Evolutionary conservation across 306 rosid species (phyloP), one percentile per base, ranked within the genome.

Genomic region (Vicia faba): DNA sequence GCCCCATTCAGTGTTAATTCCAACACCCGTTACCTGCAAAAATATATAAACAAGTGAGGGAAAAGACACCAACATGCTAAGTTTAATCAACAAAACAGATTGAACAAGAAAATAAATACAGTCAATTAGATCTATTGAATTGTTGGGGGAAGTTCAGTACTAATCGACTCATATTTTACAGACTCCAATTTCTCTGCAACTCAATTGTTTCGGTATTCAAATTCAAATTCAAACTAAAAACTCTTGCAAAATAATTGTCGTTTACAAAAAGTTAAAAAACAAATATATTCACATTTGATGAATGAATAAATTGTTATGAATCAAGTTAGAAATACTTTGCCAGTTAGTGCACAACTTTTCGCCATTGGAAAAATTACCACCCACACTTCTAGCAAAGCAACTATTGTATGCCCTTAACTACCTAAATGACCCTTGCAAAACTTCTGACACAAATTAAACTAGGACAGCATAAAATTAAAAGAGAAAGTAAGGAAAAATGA

Each of bases 1-100:
- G 64, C 99, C 99, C 97, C 97, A 95, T 78, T 95, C 99, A 46
- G 99, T 95, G 84, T 95, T 91, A 53, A 82, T 15, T 64, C 99
- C 99, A 74, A 95, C 99, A 79, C 95, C 79, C 0, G 91, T 87
- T 40, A 91, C 99, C 99, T 95, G 64, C 44, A 11, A 70, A 69
- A 73, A 40, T 0, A 72, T 68, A 38, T 23, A 63, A 66, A 64
- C 56, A 12, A 45, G 61, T 12, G 8, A 11, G n/a, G 13, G 38
- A 62, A 58, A 55, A 38, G 65, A 15, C 26, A 5, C 13, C 66
- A 56, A 59, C 11, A 7, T n/a, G 64, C 11, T 12, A 39, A 14
- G 14, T 63, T 20, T 63, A 62, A 62, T 36, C 20, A 48, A 58
- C 57, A 62, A 26, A 45, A 35, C 36, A 63, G n/a, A 40, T 15